Evolutionary conservation across 805 yeast species (phyloP).

Genomic region (Sugiyamaella mastotermitis): DNA sequence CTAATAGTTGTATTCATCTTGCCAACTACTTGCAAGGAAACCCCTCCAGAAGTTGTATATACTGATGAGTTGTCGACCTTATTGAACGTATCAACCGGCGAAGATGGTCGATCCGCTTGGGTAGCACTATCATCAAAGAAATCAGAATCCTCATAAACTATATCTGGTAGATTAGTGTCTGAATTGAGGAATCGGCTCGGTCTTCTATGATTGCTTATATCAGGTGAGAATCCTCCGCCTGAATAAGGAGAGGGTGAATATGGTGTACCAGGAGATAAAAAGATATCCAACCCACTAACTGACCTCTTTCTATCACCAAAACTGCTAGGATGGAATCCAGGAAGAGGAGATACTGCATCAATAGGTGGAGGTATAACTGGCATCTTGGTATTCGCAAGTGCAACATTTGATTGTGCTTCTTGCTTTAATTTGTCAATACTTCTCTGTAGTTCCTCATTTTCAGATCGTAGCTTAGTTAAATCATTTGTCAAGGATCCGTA

Average conservation of each 20-base stretch:
- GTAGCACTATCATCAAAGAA: constrained; percentile 9
- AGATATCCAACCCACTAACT: not conserved
- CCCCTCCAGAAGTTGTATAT: constrained; percentile 20
- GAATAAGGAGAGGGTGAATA: constrained; percentile 19
- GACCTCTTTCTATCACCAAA: too few relatives aligned
- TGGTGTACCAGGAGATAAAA: constrained; percentile 9
- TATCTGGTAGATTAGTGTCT: constrained; percentile 1
- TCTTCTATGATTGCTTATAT: too few relatives aligned
- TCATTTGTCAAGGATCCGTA: too few relatives aligned
- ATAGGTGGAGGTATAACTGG: too few relatives aligned
- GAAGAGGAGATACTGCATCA: too few relatives aligned
- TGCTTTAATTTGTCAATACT: too few relatives aligned
- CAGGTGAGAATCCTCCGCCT: not conserved
- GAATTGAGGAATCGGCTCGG: constrained; percentile 2
- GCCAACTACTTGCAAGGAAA: constrained; percentile 57
- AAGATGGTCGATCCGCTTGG: not conserved
- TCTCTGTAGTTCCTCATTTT: too few relatives aligned
- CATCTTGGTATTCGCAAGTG: too few relatives aligned
- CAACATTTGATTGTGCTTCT: too few relatives aligned
- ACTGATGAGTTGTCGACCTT: constrained; percentile 12
- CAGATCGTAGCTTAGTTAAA: too few relatives aligned
- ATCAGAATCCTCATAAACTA: constrained; percentile 6
- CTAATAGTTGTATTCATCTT: constrained; percentile 73
- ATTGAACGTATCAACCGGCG: constrained; percentile 4
- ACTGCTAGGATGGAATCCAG: too few relatives aligned